Conservation (phyloP, 176 grass and related monocot species). For the Aegilops umbellulata region DNA sequence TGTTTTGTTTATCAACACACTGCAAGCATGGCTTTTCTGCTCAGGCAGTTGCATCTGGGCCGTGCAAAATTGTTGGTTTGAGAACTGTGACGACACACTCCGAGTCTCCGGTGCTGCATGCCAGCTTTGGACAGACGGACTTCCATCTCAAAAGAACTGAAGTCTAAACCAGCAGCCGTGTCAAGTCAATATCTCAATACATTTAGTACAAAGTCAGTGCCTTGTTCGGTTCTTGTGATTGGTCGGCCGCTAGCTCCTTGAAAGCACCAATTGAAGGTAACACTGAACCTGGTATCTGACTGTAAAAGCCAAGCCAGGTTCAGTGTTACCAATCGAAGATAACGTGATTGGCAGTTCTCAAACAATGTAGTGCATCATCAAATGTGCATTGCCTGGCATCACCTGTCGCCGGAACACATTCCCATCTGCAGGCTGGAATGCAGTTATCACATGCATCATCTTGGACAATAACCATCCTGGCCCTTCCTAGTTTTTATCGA, state of each 20-base stretch:
- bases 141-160: background rate
- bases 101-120: background rate
- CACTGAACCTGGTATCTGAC: background rate
- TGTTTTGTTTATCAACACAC: background rate
- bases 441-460: too few relatives aligned
- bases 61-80: background rate
- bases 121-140: background rate
- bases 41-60: background rate
- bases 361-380: too few relatives aligned
- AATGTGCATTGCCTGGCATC: too few relatives aligned
- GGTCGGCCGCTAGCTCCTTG: background rate
- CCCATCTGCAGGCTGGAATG: too few relatives aligned
- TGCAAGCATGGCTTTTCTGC: conserved; percentile 11
- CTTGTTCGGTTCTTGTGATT: background rate
- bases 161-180: background rate
- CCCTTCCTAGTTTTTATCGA: background rate
- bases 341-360: too few relatives aligned
- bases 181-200: background rate
- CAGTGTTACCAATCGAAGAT: too few relatives aligned
- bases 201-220: conserved; percentile 3
- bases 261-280: background rate
- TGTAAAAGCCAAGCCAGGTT: too few relatives aligned
- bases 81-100: background rate
- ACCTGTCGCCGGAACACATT: too few relatives aligned
- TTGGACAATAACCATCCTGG: too few relatives aligned